Evolutionary conservation across 495 filamentous ascomycete genomes (phyloP).

Genomic region (Trichocladium antarcticum): DNA sequence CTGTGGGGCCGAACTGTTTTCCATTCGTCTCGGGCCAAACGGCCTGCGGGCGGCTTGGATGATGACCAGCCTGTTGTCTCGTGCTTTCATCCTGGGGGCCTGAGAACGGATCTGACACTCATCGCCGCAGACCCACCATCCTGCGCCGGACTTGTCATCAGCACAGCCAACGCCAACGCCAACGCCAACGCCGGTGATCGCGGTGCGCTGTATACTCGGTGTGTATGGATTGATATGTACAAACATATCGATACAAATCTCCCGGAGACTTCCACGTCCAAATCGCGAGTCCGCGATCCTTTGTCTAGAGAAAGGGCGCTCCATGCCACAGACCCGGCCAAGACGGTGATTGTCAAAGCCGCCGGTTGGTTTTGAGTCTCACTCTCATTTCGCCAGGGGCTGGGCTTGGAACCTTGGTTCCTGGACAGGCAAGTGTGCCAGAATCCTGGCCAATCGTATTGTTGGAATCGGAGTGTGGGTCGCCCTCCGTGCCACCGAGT

Average conservation of each 20-base stretch:
- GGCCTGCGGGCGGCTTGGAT: too few species aligned
- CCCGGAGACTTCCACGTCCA: too few species aligned
- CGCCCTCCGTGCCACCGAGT: slow-evolving; percentile 15
- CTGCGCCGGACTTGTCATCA: neutral
- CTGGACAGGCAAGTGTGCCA: slow-evolving; percentile 10
- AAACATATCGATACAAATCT: too few species aligned
- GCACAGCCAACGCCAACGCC: neutral
- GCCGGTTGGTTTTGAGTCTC: slow-evolving; percentile 12
- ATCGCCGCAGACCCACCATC: neutral
- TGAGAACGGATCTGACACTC: neutral
- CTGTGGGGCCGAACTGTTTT: too few species aligned
- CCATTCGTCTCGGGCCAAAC: too few species aligned
- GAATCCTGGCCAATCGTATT: slow-evolving; percentile 9
- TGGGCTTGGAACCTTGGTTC: slow-evolving; percentile 16
- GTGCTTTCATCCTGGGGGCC: too few species aligned
- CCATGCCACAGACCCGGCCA: neutral
- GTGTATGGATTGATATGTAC: neutral
- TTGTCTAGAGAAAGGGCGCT: neutral
- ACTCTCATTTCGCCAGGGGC: slow-evolving; percentile 22
- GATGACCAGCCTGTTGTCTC: too few species aligned
- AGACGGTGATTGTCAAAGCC: neutral
- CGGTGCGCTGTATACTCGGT: neutral
- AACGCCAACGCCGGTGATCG: neutral
- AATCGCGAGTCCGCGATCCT: neutral
- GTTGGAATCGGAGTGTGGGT: slow-evolving; percentile 7